A percentile compares a stretch with the other conserved stretches of the same genome.
Conservation (phyloP, 495 filamentous ascomycete species). For the Schizothecium vesticola region DNA sequence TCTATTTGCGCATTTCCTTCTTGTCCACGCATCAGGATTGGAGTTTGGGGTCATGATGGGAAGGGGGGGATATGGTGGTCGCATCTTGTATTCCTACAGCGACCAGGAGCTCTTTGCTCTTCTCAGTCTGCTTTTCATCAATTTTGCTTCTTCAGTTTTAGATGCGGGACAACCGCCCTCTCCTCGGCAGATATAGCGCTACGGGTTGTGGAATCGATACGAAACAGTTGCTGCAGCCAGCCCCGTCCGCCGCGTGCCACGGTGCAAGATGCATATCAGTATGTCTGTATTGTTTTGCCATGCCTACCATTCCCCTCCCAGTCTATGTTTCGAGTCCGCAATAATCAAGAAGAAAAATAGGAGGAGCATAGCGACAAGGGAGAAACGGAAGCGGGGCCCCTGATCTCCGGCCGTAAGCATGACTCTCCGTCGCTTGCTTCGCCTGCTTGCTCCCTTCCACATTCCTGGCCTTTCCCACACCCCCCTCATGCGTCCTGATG, state of each 20-base stretch:
- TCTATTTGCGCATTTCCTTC: background rate
- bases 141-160: background rate
- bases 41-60: constrained; percentile 14
- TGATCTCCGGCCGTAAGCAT: background rate
- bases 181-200: background rate
- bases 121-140: background rate
- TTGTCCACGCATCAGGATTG: constrained; percentile 14
- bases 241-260: background rate
- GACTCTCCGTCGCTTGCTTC: background rate
- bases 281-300: background rate
- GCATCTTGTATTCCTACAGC: constrained; percentile 3
- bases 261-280: background rate
- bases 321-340: background rate
- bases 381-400: no score
- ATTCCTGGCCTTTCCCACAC: background rate
- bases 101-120: background rate
- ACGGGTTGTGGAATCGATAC: background rate
- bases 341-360: background rate
- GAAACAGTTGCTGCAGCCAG: background rate
- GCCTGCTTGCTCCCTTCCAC: background rate
- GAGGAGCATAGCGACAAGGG: background rate
- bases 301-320: background rate
- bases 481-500: background rate
- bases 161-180: background rate
- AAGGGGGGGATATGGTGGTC: background rate